Evolutionary conservation across 1,284 basidiomycete species (phyloP).

Genomic region (Ceratobasidium papillatum): DNA sequence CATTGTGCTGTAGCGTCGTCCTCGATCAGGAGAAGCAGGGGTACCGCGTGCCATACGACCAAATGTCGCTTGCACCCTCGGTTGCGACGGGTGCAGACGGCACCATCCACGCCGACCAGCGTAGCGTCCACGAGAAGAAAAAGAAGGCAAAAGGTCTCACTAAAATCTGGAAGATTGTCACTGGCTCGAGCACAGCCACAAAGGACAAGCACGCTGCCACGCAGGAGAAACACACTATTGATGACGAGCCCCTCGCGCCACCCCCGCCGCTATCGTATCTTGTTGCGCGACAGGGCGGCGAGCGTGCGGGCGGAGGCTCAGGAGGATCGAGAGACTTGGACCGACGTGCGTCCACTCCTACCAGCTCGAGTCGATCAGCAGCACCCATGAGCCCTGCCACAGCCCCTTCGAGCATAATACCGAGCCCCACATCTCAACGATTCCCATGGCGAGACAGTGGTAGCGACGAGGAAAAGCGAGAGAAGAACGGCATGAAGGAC

Average conservation of each 20-base stretch:
- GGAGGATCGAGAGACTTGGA: conserved; percentile 39
- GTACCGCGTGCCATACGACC: conserved; percentile 47
- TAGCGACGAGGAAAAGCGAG: conserved; percentile 52
- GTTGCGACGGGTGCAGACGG: conserved; percentile 33
- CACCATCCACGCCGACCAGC: conserved; percentile 26
- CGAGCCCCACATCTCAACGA: conserved; percentile 69
- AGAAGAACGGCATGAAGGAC: conserved; percentile 32
- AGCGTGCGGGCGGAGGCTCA: conserved; percentile 51
- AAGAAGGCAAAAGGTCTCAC: conserved; percentile 79
- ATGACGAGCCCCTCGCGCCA: conserved; percentile 69
- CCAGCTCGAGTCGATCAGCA: conserved; percentile 61
- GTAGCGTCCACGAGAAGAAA: conserved; percentile 54
- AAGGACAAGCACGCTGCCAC: conserved; percentile 43
- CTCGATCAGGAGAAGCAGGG: conserved; percentile 67
- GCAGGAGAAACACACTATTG: conserved; percentile 13
- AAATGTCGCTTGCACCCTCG: conserved; percentile 26
- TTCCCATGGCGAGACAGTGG: conserved; percentile 59
- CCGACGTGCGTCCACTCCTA: conserved; percentile 57
- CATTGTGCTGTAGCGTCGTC: conserved; percentile 63
- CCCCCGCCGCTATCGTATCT: conserved; percentile 87
- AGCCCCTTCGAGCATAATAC: conserved; percentile 73
- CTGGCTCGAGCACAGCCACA: conserved; percentile 36
- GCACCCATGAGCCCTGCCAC: conserved; percentile 64
- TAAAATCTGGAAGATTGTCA: conserved; percentile 82
- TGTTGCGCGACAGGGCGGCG: conserved; percentile 67